Percentiles rank a stretch among this genome's conserved stretches.
Evolutionary conservation across 257 asterid species (phyloP).

Genomic region (Apocynum venetum): DNA sequence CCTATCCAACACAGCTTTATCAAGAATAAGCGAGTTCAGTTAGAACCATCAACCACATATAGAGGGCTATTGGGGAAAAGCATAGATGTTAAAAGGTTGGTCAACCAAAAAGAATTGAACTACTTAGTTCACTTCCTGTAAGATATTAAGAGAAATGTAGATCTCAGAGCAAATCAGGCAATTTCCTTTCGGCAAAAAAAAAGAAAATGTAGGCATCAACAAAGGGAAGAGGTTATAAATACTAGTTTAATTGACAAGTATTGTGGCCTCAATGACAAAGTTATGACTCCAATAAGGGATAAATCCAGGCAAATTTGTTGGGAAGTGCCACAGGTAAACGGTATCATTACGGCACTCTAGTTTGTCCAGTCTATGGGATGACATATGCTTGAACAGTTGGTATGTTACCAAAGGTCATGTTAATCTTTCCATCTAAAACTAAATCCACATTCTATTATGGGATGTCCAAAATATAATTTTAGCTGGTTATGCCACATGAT

Average conservation of each 20-base stretch:
- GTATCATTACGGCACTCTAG: not conserved
- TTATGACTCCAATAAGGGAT: not conserved
- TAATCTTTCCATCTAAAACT: too few species aligned
- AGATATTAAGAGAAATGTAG: not conserved
- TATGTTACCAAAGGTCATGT: not conserved
- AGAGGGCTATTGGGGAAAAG: not conserved
- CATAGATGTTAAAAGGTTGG: not conserved
- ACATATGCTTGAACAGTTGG: not conserved
- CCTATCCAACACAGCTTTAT: not conserved
- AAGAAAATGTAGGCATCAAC: not conserved
- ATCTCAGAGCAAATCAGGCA: not conserved
- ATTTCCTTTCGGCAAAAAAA: not conserved
- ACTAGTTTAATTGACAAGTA: not conserved
- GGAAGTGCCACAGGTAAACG: not conserved
- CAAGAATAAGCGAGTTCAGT: not conserved
- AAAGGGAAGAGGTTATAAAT: not conserved
- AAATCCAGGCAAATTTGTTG: not conserved
- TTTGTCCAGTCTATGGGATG: not conserved
- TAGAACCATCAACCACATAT: not conserved
- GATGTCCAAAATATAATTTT: too few species aligned
- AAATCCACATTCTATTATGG: too few species aligned
- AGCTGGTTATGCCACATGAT: too few species aligned
- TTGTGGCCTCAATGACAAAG: not conserved
- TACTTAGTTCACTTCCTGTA: not conserved
- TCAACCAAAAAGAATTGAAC: not conserved